These are phyloP conservation scores for Chenopodium quinoa DNA, from an alignment of 148 eudicot genomes.

Conservation along the genomic window DNA sequence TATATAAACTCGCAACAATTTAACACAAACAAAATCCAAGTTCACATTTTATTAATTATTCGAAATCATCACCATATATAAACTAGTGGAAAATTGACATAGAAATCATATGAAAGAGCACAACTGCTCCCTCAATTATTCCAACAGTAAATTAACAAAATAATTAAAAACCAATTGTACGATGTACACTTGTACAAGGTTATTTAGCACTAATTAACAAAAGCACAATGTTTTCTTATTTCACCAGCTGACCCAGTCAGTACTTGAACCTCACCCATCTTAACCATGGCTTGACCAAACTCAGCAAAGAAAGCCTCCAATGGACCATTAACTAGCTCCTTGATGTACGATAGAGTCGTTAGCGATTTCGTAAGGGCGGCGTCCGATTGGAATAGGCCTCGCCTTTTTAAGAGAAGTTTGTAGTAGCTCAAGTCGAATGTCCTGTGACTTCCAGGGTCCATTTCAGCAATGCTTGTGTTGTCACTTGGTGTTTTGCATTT, in stretches of 20 bases:
- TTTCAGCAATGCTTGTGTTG: slow-evolving; percentile 58
- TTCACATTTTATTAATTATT: not conserved
- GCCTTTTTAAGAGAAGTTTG: slow-evolving; percentile 48
- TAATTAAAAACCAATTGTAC: not conserved
- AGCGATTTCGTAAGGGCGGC: slow-evolving; percentile 55
- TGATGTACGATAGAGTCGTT: slow-evolving; percentile 32
- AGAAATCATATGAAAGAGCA: not conserved
- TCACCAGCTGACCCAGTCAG: slow-evolving; percentile 65
- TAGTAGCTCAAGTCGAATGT: slow-evolving; percentile 81
- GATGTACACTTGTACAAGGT: not conserved
- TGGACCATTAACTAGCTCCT: slow-evolving; percentile 49
- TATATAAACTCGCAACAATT: no score
- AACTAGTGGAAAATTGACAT: not conserved
- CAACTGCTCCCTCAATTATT: slow-evolving; percentile 3
- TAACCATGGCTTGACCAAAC: slow-evolving; percentile 65
- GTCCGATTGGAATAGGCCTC: slow-evolving; percentile 77
- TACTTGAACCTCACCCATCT: slow-evolving; percentile 58
- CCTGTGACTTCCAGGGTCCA: slow-evolving; percentile 82
- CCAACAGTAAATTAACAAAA: not conserved
- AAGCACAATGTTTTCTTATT: slow-evolving; percentile 66
- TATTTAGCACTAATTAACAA: slow-evolving; percentile 34
- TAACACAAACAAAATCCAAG: no score
- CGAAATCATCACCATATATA: not conserved
- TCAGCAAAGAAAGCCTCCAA: slow-evolving; percentile 43
- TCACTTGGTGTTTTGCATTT: slow-evolving; percentile 52